Percentiles rank a stretch among this genome's conserved stretches.
These are phyloP conservation scores for Solanum clarkiae DNA, from an alignment of 257 asterid genomes.

Conservation along the genomic window DNA sequence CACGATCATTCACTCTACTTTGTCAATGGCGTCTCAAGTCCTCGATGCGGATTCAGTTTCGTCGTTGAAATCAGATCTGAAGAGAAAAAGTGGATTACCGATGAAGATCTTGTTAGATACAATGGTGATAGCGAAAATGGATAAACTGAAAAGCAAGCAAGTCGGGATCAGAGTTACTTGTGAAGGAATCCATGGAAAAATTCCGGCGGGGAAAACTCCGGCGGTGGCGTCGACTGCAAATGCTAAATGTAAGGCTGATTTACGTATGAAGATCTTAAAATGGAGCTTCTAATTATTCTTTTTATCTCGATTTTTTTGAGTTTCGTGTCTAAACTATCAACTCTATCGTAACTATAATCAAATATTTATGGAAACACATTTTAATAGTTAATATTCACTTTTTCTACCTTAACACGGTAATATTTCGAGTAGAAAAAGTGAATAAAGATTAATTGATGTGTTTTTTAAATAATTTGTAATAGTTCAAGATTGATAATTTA, in stretches of 20 bases:
- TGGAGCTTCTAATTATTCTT: not conserved
- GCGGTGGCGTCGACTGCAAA: not conserved
- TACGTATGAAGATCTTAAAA: not conserved
- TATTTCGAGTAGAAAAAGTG: not conserved
- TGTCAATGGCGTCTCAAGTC: slow-evolving; percentile 19
- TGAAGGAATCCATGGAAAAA: slow-evolving; percentile 55
- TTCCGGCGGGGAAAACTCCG: slow-evolving; percentile 7
- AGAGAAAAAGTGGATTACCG: slow-evolving; percentile 42
- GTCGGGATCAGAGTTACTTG: slow-evolving; percentile 72
- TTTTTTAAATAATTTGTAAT: not conserved
- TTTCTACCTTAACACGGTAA: not conserved
- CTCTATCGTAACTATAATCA: not conserved
- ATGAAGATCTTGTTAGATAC: slow-evolving; percentile 58
- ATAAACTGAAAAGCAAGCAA: slow-evolving; percentile 49
- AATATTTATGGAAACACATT: not conserved
- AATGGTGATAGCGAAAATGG: slow-evolving; percentile 46
- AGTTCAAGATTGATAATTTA: not conserved
- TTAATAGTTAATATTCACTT: not conserved
- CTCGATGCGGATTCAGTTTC: slow-evolving; percentile 42
- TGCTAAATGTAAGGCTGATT: not conserved
- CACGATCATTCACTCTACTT: slow-evolving; percentile 34
- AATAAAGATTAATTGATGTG: not conserved
- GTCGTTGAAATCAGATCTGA: slow-evolving; percentile 50
- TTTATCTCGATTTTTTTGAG: no score
- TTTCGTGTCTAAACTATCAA: no score